Base-by-base conservation (phyloP, 2,329 filamentous ascomycete genomes). In the Clarireedia paspali region DNA sequence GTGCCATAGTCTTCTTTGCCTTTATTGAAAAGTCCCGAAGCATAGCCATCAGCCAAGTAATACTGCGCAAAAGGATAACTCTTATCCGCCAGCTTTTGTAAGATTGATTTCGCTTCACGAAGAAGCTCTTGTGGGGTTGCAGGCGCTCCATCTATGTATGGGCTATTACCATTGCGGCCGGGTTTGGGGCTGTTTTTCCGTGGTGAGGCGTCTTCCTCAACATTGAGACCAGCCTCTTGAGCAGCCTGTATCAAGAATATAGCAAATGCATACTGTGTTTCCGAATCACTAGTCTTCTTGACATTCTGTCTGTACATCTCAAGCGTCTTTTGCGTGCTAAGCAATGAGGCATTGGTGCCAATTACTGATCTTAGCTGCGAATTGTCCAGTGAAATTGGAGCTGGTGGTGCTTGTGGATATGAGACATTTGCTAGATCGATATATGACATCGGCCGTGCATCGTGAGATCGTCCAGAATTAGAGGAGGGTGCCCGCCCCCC, bases 61-160 rank as follows among this genome's bases (percentile, higher is more conserved):
- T 99, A 99, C 71, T 99, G 94, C 3, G 94, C 94, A 71, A 96
- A 97, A 1, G 94, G 94, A 70, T 96, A 96, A 47, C 90, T 90
- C 57, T 84, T 85, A 72, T 91, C 92, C 17, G 91, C 81, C 51
- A 97, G 79, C 60, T 85, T 87, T 72, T 95, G 89, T 46, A 99
- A 75, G 65, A 97, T 96, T 59, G 85, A 84, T 68, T 90, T 89
- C 57, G 94, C 91, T 77, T 99, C 94, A 38, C 84, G 84, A 47
- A 96, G 76, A 58, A 97, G 76, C 61, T 91, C 84, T 26, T 83
- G 77, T 6, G 84, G 81, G 40, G 78, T 81, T 14, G 77, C 73
- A 23, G 75, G 73, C 4, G 73, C 66, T 6, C 70, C 71, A 46
- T 80, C 77, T 17, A 73, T 70, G 34, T 75, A 70, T 55, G 78